phyloP scores from a whole-genome alignment of 176 grass and related monocot species.

The Aegilops bicornis region DNA sequence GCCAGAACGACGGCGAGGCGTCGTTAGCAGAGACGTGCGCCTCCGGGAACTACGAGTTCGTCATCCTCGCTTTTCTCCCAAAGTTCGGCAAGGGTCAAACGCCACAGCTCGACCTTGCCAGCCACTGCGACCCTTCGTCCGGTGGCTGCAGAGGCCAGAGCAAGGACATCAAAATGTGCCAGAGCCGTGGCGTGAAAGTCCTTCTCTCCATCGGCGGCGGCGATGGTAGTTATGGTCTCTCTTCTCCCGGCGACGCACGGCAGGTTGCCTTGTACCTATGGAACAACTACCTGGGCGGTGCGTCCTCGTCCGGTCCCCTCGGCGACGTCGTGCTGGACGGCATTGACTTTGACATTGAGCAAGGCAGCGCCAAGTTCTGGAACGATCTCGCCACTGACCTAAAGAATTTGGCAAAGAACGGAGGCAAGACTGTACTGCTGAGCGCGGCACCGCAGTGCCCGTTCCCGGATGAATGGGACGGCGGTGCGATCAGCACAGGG shows the following conservation, averaged over 20 bases:
- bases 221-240: conserved; percentile 42
- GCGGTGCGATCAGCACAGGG: conserved; percentile 27
- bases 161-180: conserved; percentile 50
- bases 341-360: conserved; percentile 77
- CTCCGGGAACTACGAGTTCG: conserved; percentile 50
- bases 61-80: conserved; percentile 60
- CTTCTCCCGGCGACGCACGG: conserved; percentile 38
- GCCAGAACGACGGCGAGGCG: conserved; percentile 52
- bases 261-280: conserved; percentile 57
- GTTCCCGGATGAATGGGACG: conserved; percentile 50
- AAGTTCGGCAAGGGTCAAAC: conserved; percentile 64
- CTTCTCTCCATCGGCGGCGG: conserved; percentile 70
- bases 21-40: conserved; percentile 34
- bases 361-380: conserved; percentile 44
- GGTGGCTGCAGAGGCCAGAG: conserved; percentile 43
- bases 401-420: conserved; percentile 34
- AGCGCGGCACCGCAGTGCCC: conserved; percentile 79
- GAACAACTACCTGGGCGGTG: conserved; percentile 63
- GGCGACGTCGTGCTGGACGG: conserved; percentile 57
- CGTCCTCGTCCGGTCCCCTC: conserved; percentile 44
- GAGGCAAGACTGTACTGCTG: conserved; percentile 39
- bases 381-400: conserved; percentile 44
- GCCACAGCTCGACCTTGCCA: conserved; percentile 28
- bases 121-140: conserved; percentile 57
- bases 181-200: conserved; percentile 56